Evolutionary conservation across 2,329 filamentous ascomycete species (phyloP), one percentile per base, ranked within the genome.

Genomic region (Aspergillus fijiensis): DNA sequence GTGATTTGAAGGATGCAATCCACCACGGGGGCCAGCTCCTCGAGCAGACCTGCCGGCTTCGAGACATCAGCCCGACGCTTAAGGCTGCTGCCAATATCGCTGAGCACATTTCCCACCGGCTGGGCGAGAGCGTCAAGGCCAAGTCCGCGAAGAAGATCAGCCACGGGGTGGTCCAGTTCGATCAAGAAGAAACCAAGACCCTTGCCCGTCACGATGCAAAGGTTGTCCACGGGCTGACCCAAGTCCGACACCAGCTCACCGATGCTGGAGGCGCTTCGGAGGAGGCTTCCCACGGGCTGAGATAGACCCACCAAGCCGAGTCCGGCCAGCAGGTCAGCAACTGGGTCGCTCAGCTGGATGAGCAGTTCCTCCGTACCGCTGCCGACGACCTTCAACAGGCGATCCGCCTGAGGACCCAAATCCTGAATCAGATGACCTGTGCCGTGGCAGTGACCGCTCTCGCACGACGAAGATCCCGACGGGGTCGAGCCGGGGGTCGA

Each of bases 371-470:
- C 54, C 39, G 66, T 51, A 51, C 74, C 66, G 31, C 65, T 60
- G 47, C 72, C 73, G 21, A 65, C 64, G 57, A 75, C 70, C 29
- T 67, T 68, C 49, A 75, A 67, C 53, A 71, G 63, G 62, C 71
- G 65, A 62, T 73, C 62, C 58, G 69, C 63, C 61, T 72, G 65
- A 48, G 71, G 71, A 54, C 67, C 72, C 51, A 74, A 64, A 42
- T 67, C 65, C 66, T 73, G 69, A 29, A 75, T 62, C 42, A 75
- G 19, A 51, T 74, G 66, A 14, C 72, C 72, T 47, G 65, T 67
- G 29, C 65, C 65, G 25, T 65, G 65, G 56, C 65, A 67, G 50
- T 57, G 53, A 1, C 51, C 50, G 6, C 60, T 58, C 12, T 63
- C 60, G 52, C 65, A 67, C 23, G 39, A 23, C 25, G 52, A 19